Base-by-base conservation (phyloP, 176 grass and related monocot species). In the Paspalum vaginatum region DNA sequence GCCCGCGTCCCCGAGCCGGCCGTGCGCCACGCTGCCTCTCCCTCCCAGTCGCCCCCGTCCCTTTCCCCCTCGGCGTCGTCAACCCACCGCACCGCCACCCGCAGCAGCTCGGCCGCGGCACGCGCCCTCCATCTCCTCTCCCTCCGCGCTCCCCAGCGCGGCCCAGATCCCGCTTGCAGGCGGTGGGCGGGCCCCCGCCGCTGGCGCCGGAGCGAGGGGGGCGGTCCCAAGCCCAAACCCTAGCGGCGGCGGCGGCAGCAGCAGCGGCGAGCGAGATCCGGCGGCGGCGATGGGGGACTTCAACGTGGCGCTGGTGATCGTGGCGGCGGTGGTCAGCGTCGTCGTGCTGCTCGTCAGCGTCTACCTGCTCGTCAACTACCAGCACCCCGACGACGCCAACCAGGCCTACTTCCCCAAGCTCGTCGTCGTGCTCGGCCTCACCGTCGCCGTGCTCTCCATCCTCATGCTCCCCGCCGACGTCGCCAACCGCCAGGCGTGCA, bases 401-500 rank as follows among this genome's bases (percentile, higher is more conserved):
- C 97, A 99, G 86, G 93, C 97, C 38, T 93, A 90, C 81, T 99
- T 99, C 87, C 97, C 97, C 66, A 99, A 99, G 74, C 46, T 95
- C 48, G 91, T 99, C 49, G 90, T 99, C 63, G 82, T 99, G n/a
- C 46, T 99, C 22, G 93, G 97, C 17, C 89, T 99, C 88, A 86
- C 97, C 72, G 64, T 99, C 50, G 97, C 97, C 40, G 80, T 94
- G 45, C 90, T 99, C 88, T 96, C 97, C 84, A 99, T 99, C 74
- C 84, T 99, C 49, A 99, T 99, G 97, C 97, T 99, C n/a, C 97
- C 97, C 11, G 97, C 97, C 2, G 97, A 99, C 72, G 97, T 99
- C 13, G 97, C 93, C 27, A 99, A 99, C 72, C 73, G 93, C 0
- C 88, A 93, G 75, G 97, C 97, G 0, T 99, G 97, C 78, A 68